phyloP scores from a whole-genome alignment of 2,329 filamentous ascomycete genomes.

The Plenodomus tracheiphilus region DNA sequence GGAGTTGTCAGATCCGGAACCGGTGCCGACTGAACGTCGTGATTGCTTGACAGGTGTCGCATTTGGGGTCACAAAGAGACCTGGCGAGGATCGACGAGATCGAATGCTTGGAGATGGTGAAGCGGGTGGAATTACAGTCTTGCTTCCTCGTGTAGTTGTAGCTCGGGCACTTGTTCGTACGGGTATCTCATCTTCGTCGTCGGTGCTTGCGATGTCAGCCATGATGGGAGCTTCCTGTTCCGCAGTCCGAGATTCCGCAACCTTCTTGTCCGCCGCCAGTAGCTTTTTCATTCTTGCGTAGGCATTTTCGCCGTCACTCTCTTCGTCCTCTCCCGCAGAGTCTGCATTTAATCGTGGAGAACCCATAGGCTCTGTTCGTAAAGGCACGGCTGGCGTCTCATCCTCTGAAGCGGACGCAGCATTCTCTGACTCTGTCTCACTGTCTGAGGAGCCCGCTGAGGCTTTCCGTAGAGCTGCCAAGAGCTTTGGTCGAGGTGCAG shows the following conservation, averaged over 20 bases:
- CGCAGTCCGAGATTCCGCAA: conserved; percentile 11
- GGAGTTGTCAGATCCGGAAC: conserved; percentile 52
- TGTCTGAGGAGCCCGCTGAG: conserved; percentile 38
- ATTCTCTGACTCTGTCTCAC: conserved; percentile 45
- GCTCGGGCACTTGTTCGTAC: conserved; percentile 24
- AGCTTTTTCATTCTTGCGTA: conserved; percentile 54
- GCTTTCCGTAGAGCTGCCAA: conserved; percentile 27
- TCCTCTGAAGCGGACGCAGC: conserved; percentile 29
- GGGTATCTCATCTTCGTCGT: conserved; percentile 37
- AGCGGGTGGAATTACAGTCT: conserved; percentile 14
- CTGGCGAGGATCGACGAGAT: conserved; percentile 51
- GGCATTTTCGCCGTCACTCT: conserved; percentile 44
- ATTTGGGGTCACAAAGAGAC: conserved; percentile 61
- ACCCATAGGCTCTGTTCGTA: conserved; percentile 24
- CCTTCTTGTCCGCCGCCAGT: conserved; percentile 40
- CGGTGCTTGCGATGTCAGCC: conserved; percentile 19
- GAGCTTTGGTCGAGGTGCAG: conserved; percentile 21
- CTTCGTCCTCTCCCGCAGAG: conserved; percentile 24
- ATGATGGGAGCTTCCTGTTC: conserved; percentile 5
- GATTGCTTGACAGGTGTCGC: conserved; percentile 38
- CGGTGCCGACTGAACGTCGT: conserved; percentile 14
- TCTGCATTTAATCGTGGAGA: conserved; percentile 1
- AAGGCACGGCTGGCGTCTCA: conserved; percentile 39
- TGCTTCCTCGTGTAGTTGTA: conserved; percentile 9
- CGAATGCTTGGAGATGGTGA: conserved; percentile 20